These are phyloP conservation scores for Nannizziopsis barbatae DNA, from an alignment of 2,329 filamentous ascomycete genomes.

Conservation along the genomic window DNA sequence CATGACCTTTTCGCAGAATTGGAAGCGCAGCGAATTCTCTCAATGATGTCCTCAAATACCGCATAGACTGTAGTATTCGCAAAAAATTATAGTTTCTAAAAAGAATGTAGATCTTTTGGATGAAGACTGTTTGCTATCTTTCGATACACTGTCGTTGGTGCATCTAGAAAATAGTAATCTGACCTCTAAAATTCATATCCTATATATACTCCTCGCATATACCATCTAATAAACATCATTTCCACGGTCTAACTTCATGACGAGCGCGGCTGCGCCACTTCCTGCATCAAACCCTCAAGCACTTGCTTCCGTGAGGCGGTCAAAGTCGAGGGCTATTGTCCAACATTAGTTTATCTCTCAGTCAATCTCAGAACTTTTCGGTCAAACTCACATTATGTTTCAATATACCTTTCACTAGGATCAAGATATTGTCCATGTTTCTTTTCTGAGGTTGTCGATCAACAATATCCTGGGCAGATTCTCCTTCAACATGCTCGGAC, in stretches of 20 bases:
- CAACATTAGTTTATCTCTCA: neutral
- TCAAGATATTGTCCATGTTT: conserved; percentile 33
- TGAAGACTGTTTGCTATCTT: too few species aligned
- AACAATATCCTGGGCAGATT: conserved; percentile 15
- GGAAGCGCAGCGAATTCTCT: too few species aligned
- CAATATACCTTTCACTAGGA: conserved; percentile 32
- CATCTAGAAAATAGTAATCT: too few species aligned
- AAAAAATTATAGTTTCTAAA: too few species aligned
- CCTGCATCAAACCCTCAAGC: conserved; percentile 24
- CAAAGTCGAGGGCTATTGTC: conserved; percentile 23
- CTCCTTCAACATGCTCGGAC: conserved; percentile 17
- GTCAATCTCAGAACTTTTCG: neutral
- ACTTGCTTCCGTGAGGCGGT: conserved; percentile 20
- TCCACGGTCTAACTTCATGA: neutral
- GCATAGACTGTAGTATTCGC: too few species aligned
- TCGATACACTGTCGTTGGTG: too few species aligned
- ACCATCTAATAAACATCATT: too few species aligned
- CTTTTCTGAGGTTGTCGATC: conserved; percentile 24
- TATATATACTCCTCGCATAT: too few species aligned
- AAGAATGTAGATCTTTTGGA: too few species aligned
- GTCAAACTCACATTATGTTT: conserved; percentile 29
- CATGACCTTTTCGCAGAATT: too few species aligned
- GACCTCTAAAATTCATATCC: too few species aligned
- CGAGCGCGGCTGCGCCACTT: conserved; percentile 13
- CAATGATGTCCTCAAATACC: too few species aligned